Base-by-base conservation (phyloP, 192 early-diverging fungal genomes). In the Backusella macrospora region DNA sequence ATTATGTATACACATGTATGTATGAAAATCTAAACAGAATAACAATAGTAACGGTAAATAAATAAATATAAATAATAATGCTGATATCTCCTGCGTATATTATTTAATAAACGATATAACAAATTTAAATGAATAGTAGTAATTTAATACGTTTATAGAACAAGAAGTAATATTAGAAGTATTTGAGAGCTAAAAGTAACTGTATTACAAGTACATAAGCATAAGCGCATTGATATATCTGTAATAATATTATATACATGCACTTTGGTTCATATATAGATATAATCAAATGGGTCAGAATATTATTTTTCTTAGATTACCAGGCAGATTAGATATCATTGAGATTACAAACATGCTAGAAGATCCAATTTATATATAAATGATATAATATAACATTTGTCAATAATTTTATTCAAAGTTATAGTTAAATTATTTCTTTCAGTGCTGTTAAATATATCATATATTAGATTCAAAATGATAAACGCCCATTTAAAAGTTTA, bases 111-210 rank as follows among this genome's bases (percentile, higher is more conserved):
- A 59, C 52, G 0, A 23, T 59, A 10, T 10, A 23, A 26, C 10
- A 26, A 26, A 59, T 59, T 59, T 59, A 59, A 59, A 59, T 59
- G 52, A 59, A 59, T 59, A 59, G 52, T 59, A 59, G 13, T 7
- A 59, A 23, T 26, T 59, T 59, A 59, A 59, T 59, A 23, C 52
- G 26, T 59, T 4, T 23, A 59, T 59, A 59, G 21, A 2, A 3
- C 26, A 23, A 10, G 9, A 8, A 23, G 10, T 59, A 8, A 23
- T 0, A 5, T 12, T 26, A 21, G n/a, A 52, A 59, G 12, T 59
- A 59, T 59, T 59, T 59, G 23, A 59, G 26, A 26, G 12, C 13
- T 12, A 12, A 59, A 26, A 23, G 52, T 9, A 18, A 5, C 52
- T 23, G 16, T 1, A 26, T 3, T 7, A 59, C 21, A 26, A 26